Evolutionary conservation across 176 grass and related monocot species (phyloP), one percentile per base, ranked within the genome.

Genomic region (Coix lacrymajobi): DNA sequence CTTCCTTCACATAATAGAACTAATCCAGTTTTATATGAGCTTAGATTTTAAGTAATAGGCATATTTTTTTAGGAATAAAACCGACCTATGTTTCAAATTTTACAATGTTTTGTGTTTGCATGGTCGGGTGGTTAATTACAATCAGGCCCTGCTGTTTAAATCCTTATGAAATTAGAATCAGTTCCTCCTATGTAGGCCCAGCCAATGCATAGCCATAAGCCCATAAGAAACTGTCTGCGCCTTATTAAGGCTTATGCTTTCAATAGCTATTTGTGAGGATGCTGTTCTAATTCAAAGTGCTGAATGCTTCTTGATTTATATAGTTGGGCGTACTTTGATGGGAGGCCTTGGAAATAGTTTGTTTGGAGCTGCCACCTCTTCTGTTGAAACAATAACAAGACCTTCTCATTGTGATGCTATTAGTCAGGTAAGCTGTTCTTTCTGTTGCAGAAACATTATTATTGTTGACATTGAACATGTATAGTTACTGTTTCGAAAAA

Each of bases 271-370:
- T 15, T n/a, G 43, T 45, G 11, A 17, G 28, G 24, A 62, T 64
- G 22, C 14, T 83, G 16, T 71, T 84, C 4, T 77, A 54, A 69
- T 76, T 54, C 11, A 14, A n/a, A 78, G 70, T 3, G 8, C 85
- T 12, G 33, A 37, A 78, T 88, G 57, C 38, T 52, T 81, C 3
- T 49, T 85, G 16, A 48, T 87, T 45, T 33, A n/a, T 66, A 40
- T 11, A 92, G 92, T 81, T 66, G 92, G 92, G 1, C 87, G 84
- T 44, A 86, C 82, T 26, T 38, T 94, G 69, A 85, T 94, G 85
- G 85, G 89, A 81, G 51, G 79, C 71, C 33, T 74, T 41, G 84
- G 87, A 38, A 94, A 90, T 52, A 86, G 85, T 86, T 67, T 89
- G 64, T 77, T 83, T 8, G 89, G 82, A 24, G 75, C 62, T 20